Base-by-base conservation (phyloP, 208 protist genomes). In the Phytomonas serpens region DNA sequence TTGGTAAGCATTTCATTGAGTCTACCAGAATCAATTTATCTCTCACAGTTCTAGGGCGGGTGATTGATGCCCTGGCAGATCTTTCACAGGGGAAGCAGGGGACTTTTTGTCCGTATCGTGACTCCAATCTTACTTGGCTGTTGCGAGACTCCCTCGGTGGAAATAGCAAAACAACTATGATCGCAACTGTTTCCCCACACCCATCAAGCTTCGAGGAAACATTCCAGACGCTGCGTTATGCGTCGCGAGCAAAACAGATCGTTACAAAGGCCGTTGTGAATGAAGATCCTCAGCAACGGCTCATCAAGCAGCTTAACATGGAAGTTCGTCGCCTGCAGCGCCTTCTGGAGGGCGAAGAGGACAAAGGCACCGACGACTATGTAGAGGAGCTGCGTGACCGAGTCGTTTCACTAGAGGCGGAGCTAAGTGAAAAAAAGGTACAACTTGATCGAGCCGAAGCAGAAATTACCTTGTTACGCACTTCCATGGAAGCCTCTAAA, bases 11-110 rank as follows among this genome's bases (percentile, higher is more conserved):
- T 5, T 69, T 97, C 14, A 80, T 89, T 64, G 94, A 98, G 73
- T 90, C 93, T 2, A 83, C 89, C 68, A 74, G 73, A 34, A 98
- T 98, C 81, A 98, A 98, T 79, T 72, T 88, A 16, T 98, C 93
- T 23, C 87, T 98, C 42, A 85, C 93, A 30, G 65, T 84, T 10
- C 81, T 98, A 19, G 90, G 92, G 40, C 93, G 95, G 65, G 93
- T 98, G 6, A 94, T 98, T 77, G 77, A 89, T 1, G 68, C 75
- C 4, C 74, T 98, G 1, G 61, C 64, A 3, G 31, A 51, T 34
- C 19, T 27, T 19, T 10, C 40, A 1, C 40, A 47, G 40, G 40
- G 13, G 2, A 10, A 11, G 19, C 47, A 57, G 47, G 4, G 5
- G 16, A 23, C 13, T 3, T 83, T 94, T 72, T 81, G 96, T n/a